phyloP scores from a whole-genome alignment of 2,329 filamentous ascomycete species.

The Fusarium albosuccineum region DNA sequence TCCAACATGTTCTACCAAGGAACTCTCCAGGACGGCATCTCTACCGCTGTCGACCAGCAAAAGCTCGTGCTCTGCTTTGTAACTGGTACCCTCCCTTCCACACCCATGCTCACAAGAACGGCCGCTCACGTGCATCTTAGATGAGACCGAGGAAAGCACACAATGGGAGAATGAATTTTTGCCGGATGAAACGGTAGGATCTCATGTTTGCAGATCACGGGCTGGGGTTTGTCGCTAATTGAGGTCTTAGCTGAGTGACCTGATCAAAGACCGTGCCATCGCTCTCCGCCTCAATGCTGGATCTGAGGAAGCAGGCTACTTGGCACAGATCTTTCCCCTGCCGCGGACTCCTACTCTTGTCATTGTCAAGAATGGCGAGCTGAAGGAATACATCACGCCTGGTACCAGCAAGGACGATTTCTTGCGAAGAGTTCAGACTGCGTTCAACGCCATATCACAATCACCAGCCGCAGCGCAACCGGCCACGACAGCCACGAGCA shows the following conservation, averaged over 20 bases:
- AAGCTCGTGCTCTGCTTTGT: slow-evolving; percentile 91
- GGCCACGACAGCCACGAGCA: slow-evolving; percentile 25
- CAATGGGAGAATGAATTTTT: slow-evolving; percentile 81
- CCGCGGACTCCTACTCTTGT: slow-evolving; percentile 82
- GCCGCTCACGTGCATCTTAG: slow-evolving; percentile 33
- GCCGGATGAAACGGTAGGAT: slow-evolving; percentile 64
- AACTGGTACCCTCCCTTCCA: slow-evolving; percentile 66
- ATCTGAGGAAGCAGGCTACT: slow-evolving; percentile 83
- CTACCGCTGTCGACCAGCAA: slow-evolving; percentile 77
- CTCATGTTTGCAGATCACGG: slow-evolving; percentile 4
- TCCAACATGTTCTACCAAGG: slow-evolving; percentile 83
- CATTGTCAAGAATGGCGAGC: slow-evolving; percentile 81
- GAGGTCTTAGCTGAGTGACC: slow-evolving; percentile 61
- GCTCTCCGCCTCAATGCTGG: slow-evolving; percentile 77
- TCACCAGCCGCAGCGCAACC: slow-evolving; percentile 31
- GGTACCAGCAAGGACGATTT: slow-evolving; percentile 77
- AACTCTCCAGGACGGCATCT: slow-evolving; percentile 84
- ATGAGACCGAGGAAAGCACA: slow-evolving; percentile 73
- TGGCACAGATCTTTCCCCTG: slow-evolving; percentile 87
- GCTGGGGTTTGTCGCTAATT: slow-evolving; percentile 24
- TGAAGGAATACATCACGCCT: slow-evolving; percentile 80
- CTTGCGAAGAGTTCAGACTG: slow-evolving; percentile 56
- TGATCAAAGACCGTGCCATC: slow-evolving; percentile 74
- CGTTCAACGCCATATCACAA: slow-evolving; percentile 48
- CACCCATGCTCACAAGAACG: slow-evolving; percentile 2